Evolutionary conservation across 768 basidiomycete genomes (phyloP).

Genomic region (Omphalotus guepiniiformis): DNA sequence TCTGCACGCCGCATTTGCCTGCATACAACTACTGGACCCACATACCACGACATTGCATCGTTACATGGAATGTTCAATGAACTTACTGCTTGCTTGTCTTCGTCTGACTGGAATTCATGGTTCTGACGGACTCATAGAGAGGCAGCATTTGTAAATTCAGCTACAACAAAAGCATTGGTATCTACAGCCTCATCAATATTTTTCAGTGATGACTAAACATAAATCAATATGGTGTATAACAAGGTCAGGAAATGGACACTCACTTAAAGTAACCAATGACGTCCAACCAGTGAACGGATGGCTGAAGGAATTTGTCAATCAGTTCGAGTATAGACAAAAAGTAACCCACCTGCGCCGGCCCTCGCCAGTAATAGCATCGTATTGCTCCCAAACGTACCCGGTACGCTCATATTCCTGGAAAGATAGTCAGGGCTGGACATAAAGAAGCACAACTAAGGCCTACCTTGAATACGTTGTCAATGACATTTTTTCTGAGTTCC

Average conservation of each 20-base stretch:
- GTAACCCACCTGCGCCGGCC: constrained; percentile 76
- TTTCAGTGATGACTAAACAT: constrained; percentile 59
- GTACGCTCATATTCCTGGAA: constrained; percentile 84
- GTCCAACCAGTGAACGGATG: constrained; percentile 99
- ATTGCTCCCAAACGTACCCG: constrained; percentile 98
- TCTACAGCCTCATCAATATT: constrained; percentile 39
- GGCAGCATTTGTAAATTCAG: neutral
- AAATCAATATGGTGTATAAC: constrained; percentile 9
- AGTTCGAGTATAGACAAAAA: constrained; percentile 9
- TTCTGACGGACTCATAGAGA: no score
- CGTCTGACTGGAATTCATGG: no score
- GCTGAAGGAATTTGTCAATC: constrained; percentile 38
- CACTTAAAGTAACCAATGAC: constrained; percentile 82
- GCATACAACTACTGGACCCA: neutral
- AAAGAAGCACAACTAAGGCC: constrained; percentile 8
- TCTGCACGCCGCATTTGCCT: neutral
- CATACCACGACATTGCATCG: no score
- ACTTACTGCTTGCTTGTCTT: no score
- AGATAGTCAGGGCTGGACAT: neutral
- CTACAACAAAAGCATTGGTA: neutral
- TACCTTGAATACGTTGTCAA: constrained; percentile 78
- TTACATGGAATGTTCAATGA: no score
- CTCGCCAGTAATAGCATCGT: constrained; percentile 78
- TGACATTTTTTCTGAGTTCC: constrained; percentile 75
- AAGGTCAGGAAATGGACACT: constrained; percentile 28